Evolutionary conservation across 192 early-diverging fungal genomes (phyloP), one percentile per base, ranked within the genome.

Genomic region (Nowakowskiella sp.): DNA sequence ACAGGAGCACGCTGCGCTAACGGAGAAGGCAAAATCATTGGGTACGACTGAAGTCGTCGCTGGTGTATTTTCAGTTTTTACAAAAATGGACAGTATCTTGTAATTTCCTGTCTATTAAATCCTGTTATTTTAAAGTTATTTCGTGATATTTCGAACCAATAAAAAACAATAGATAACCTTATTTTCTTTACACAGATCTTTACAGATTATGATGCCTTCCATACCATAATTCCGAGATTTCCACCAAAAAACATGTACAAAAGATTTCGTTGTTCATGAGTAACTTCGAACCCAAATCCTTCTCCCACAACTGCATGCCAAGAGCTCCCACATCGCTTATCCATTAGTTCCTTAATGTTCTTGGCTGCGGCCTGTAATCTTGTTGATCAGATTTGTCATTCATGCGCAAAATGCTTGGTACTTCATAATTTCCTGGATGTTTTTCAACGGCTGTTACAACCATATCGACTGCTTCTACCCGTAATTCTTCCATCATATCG

Each of bases 1-100:
- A 72, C 86, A 86, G 48, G 87, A 88, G 31, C 91, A 89, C 60
- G 86, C 90, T 4, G 58, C 64, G 26, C 87, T 71, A 49, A 64
- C 56, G 3, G 73, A 80, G 23, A 71, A 68, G 48, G 73, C 71
- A 16, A 66, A 66, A 36, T 30, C 46, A 5, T 51, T 25, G 8
- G 79, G 79, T 21, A 67, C 67, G 1, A 81, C 74, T 23, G 79
- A 81, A 58, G 57, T 80, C 29, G 73, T 76, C 65, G 77, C 77
- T n/a, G 77, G 72, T 65, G 55, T 49, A 3, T 43, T 60, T 45
- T 51, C 19, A 13, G 64, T 66, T 21, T 67, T 34, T 27, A 31
- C 65, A 23, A 66, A 66, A 42, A 62, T 65, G 57, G 63, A 65
- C 48, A 49, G 44, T 2, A 60, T 65, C 42, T 33, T 65, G n/a